phyloP scores from a whole-genome alignment of 495 filamentous ascomycete species.

The Amniculicola lignicola region DNA sequence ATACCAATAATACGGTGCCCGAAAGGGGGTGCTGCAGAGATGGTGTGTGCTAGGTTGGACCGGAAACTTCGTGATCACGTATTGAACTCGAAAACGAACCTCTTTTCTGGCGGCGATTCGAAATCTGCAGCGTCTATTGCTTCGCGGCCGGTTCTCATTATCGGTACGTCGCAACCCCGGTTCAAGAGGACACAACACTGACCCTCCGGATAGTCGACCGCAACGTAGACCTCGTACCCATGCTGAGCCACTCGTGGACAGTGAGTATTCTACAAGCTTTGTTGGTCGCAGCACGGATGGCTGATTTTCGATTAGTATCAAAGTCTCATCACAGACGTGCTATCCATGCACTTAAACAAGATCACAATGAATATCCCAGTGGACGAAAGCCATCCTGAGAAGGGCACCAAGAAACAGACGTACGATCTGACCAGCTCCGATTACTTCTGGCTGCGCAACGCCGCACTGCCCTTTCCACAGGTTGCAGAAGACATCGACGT shows the following conservation, averaged over 20 bases:
- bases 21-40: conserved; percentile 86
- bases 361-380: conserved; percentile 83
- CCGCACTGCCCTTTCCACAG: conserved; percentile 89
- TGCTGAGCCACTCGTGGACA: conserved; percentile 98
- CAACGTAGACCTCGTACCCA: conserved; percentile 94
- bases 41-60: conserved; percentile 90
- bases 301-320: conserved; percentile 59
- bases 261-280: background rate
- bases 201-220: conserved; percentile 66
- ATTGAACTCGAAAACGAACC: conserved; percentile 93
- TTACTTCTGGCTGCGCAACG: conserved; percentile 96
- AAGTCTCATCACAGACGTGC: conserved; percentile 89
- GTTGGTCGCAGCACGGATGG: background rate
- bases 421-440: conserved; percentile 91
- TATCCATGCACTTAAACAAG: conserved; percentile 91
- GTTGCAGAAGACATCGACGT: conserved; percentile 94
- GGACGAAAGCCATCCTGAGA: conserved; percentile 70
- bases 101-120: conserved; percentile 64
- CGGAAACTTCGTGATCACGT: conserved; percentile 95
- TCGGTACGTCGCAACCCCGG: conserved; percentile 43
- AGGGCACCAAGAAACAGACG: conserved; percentile 70
- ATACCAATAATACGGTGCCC: conserved; percentile 94
- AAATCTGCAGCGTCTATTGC: conserved; percentile 50
- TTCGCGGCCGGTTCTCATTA: conserved; percentile 77
- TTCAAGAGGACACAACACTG: background rate